Base-by-base conservation (phyloP, 1,284 basidiomycete genomes). In the Ganoderma leucocontextum region DNA sequence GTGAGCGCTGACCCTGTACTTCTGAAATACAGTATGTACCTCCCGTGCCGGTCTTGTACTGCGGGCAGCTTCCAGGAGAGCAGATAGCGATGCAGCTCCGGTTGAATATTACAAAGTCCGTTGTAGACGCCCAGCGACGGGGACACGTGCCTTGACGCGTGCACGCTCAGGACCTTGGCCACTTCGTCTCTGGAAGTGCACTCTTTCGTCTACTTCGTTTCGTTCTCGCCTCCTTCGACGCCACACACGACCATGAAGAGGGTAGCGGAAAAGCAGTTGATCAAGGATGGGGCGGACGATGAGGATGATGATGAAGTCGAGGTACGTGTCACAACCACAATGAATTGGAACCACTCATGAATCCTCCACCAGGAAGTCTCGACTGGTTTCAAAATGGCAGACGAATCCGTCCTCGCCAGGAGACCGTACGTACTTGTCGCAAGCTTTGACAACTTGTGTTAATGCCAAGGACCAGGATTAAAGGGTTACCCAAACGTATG, bases 241-340 rank as follows among this genome's bases (percentile, higher is more conserved):
- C 29, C 44, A 4, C 22, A 4, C 17, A 17, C 53, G n/a, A 68
- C 69, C 74, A 91, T 92, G 85, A 95, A 95, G 81, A 87, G 93
- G 77, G 86, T 84, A 65, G 94, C 93, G 75, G 92, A 94, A 61
- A 87, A 83, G 69, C 91, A 95, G 75, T 76, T 93, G 44, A 84
- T 86, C 15, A 93, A 89, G 75, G 91, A 91, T 68, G 85, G 83
- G 49, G 76, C 72, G 8, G 77, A 74, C 2, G 81, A 80, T 10
- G 58, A 42, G 5, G 60, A 35, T 29, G 84, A 82, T 6, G 82
- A 82, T 42, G 83, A 84, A 60, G 70, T 77, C 69, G 81, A 82
- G 68, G 72, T 77, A 60, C 53, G 65, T 33, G 4, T 17, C 53
- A 29, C 62, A 22, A n/a, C 36, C 6, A 69, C 29, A 19, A 47